phyloP scores from a whole-genome alignment of 257 asterid species.

The Oldenlandia corymbosa region DNA sequence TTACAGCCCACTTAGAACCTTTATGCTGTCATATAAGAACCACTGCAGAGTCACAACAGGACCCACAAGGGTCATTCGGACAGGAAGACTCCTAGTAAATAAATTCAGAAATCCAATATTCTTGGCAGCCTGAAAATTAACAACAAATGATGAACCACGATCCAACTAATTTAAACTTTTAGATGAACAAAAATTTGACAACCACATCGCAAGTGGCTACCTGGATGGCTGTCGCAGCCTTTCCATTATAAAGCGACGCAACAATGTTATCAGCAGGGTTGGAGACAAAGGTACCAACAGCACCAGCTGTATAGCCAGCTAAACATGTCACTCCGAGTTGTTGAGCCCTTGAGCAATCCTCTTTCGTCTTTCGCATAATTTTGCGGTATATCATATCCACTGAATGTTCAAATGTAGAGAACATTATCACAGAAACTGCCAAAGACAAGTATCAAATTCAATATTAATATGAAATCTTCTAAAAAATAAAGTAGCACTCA shows the following conservation, averaged over 20 bases:
- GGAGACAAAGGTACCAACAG: conserved; percentile 57
- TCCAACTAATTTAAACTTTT: background rate
- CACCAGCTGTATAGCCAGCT: conserved; percentile 70
- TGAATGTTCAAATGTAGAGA: conserved; percentile 67
- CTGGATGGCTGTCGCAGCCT: conserved; percentile 40
- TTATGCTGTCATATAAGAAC: conserved; percentile 72
- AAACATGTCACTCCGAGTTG: conserved; percentile 62
- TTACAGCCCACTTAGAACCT: conserved; percentile 59
- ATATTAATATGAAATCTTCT: background rate
- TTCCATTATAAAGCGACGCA: conserved; percentile 54
- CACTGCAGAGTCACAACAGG: conserved; percentile 67
- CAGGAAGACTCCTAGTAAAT: conserved; percentile 66
- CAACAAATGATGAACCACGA: no score
- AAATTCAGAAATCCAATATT: conserved; percentile 49
- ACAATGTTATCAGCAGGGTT: conserved; percentile 74
- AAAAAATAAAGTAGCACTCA: background rate
- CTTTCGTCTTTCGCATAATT: conserved; percentile 41
- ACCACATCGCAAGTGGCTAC: conserved; percentile 19
- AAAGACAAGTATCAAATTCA: conserved; percentile 5
- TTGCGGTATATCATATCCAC: conserved; percentile 51
- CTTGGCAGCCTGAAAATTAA: conserved; percentile 42
- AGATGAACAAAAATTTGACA: background rate
- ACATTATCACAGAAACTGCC: conserved; percentile 73
- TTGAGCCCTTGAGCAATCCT: conserved; percentile 58
- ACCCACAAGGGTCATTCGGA: conserved; percentile 59